Evolutionary conservation across 2,329 filamentous ascomycete genomes (phyloP), one percentile per base, ranked within the genome.

Genomic region (Mycosphaerella arachidis): DNA sequence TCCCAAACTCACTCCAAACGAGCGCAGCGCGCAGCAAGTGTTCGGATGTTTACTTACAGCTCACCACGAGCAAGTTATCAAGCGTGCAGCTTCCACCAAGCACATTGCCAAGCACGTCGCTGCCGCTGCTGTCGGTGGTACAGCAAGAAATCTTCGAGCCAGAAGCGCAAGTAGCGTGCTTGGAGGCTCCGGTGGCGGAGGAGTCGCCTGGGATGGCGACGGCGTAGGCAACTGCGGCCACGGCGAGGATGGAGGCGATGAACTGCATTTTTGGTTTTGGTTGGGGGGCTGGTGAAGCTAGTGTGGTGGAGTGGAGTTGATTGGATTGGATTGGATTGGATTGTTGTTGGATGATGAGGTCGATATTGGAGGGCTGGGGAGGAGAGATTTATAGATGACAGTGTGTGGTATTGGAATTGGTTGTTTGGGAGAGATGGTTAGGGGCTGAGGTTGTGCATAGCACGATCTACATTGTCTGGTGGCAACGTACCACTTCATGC

Each of bases 241-340:
- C 61, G 54, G 59, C 48, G 56, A 63, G 48, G 48, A 50, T 24
- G 27, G 48, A 24, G 55, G 56, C 53, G 63, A 65, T 60, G 61
- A 59, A 65, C 51, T 63, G 63, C 63, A 65, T 65, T 57, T 63
- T 65, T 35, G 58, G 56, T 50, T 31, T 53, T 63, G 53, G 29
- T 43, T 13, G n/a, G 18, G 10, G 55, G 18, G 20, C 29, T 45
- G 56, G 57, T 3, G 52, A 27, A 46, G 43, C 43, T 3, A 46
- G 3, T 46, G 43, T 46, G 43, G 43, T 46, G 48, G 7, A 27
- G 18, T 50, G 48, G 3, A 24, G 48, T 46, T 46, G 43, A 24
- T 46, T 46, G 43, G 43, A n/a, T 46, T n/a, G 43, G 43, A 24
- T 46, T 46, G 43, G 43, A n/a, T 46, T n/a, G 43, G n/a, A n/a